These are phyloP conservation scores for Penicillium frequentans DNA, from an alignment of 2,329 filamentous ascomycete genomes.

Conservation along the genomic window DNA sequence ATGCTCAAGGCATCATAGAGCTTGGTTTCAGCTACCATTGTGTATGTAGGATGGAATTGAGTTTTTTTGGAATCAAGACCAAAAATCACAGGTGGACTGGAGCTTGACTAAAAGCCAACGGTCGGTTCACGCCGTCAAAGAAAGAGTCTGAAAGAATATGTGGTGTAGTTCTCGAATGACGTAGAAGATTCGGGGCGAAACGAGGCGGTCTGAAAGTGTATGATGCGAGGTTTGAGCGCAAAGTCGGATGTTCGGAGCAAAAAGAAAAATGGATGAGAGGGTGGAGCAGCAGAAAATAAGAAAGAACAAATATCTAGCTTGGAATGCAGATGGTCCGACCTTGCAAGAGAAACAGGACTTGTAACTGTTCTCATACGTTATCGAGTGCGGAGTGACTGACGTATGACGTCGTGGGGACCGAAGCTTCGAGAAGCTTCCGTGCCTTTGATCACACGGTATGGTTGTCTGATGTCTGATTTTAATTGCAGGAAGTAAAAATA, in stretches of 20 bases:
- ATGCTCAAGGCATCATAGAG: constrained; percentile 85
- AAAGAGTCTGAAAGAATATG: background rate
- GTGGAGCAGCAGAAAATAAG: background rate
- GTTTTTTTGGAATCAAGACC: constrained; percentile 1
- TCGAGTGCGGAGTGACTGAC: constrained; percentile 27
- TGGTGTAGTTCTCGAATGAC: constrained; percentile 31
- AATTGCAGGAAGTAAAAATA: background rate
- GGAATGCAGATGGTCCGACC: background rate
- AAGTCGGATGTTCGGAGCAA: background rate
- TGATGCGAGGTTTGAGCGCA: background rate
- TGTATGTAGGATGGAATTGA: constrained; percentile 10
- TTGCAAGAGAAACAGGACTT: background rate
- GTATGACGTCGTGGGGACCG: constrained; percentile 32
- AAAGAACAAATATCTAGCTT: background rate
- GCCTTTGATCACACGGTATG: background rate
- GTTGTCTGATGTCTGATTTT: background rate
- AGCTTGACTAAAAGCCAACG: constrained; percentile 8
- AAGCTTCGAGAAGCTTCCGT: constrained; percentile 42
- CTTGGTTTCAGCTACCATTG: constrained; percentile 92
- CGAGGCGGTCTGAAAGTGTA: background rate
- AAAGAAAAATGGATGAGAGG: background rate
- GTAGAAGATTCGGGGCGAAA: constrained; percentile 33
- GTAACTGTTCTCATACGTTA: background rate
- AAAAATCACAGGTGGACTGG: background rate
- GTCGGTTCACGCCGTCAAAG: background rate